phyloP scores from a whole-genome alignment of 495 filamentous ascomycete species.

The Neurospora sp. region DNA sequence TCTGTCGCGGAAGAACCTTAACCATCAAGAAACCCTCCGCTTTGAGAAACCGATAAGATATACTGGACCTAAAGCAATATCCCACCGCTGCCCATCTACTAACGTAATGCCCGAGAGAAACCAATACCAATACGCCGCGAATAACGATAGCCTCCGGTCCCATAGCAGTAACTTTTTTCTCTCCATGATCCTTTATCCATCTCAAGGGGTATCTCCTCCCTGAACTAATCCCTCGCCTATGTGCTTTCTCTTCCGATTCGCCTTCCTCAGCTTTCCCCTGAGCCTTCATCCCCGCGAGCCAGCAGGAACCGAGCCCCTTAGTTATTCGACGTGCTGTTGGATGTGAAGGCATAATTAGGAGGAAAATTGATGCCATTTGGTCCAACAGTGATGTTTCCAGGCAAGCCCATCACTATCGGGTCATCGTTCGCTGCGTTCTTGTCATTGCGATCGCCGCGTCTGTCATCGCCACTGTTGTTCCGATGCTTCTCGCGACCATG shows the following conservation, averaged over 20 bases:
- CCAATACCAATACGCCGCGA: background rate
- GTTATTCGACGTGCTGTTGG: background rate
- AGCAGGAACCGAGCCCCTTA: background rate
- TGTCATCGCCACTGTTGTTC: constrained; percentile 36
- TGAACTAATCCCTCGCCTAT: background rate
- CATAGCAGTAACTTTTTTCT: background rate
- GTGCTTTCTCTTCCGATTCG: background rate
- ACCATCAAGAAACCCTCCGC: background rate
- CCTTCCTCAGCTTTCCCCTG: background rate
- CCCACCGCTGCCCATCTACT: background rate
- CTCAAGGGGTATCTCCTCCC: background rate
- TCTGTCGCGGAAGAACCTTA: background rate
- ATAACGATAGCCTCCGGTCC: background rate
- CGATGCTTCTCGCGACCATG: constrained; percentile 36
- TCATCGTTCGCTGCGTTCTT: constrained; percentile 41
- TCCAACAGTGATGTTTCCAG: constrained; percentile 44
- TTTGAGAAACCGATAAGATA: background rate
- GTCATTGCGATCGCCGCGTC: constrained; percentile 35
- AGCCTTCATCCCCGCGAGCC: background rate
- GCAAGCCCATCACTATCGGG: constrained; percentile 43
- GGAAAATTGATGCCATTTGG: constrained; percentile 61
- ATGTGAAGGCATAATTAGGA: constrained; percentile 43
- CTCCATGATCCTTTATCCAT: background rate
- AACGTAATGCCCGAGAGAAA: background rate
- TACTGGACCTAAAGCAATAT: background rate